Conservation (phyloP, 2,329 filamentous ascomycete genomes). For the Furcasterigmium furcatum region DNA sequence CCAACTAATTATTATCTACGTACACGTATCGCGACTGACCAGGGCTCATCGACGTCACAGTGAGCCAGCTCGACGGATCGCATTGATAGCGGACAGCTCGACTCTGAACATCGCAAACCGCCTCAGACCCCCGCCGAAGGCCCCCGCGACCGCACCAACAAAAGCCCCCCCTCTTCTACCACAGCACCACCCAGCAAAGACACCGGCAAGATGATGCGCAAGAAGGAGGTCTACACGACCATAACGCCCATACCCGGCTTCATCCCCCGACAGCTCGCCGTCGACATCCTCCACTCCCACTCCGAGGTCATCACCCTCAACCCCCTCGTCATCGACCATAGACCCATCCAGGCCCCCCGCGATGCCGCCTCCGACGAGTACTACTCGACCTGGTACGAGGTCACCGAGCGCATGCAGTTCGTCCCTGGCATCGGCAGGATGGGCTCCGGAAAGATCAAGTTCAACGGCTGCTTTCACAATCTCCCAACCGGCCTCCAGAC, state of each 20-base stretch:
- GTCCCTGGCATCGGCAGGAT: conserved; percentile 64
- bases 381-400: conserved; percentile 74
- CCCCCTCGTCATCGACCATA: conserved; percentile 62
- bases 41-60: too few relatives aligned
- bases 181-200: background rate
- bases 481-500: conserved; percentile 71
- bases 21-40: too few relatives aligned
- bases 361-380: conserved; percentile 67
- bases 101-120: too few relatives aligned
- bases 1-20: too few relatives aligned
- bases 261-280: conserved; percentile 67
- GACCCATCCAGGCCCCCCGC: conserved; percentile 63
- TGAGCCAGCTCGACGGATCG: too few relatives aligned
- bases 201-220: conserved; percentile 47
- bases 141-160: background rate
- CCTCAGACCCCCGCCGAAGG: background rate
- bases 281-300: conserved; percentile 70
- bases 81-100: too few relatives aligned
- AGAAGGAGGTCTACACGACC: conserved; percentile 64
- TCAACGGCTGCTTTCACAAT: conserved; percentile 70
- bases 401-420: conserved; percentile 65
- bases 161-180: background rate
- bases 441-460: conserved; percentile 62
- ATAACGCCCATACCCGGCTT: conserved; percentile 68
- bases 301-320: conserved; percentile 69